phyloP scores from a whole-genome alignment of 768 basidiomycete genomes.

The Trametes coccinea region DNA sequence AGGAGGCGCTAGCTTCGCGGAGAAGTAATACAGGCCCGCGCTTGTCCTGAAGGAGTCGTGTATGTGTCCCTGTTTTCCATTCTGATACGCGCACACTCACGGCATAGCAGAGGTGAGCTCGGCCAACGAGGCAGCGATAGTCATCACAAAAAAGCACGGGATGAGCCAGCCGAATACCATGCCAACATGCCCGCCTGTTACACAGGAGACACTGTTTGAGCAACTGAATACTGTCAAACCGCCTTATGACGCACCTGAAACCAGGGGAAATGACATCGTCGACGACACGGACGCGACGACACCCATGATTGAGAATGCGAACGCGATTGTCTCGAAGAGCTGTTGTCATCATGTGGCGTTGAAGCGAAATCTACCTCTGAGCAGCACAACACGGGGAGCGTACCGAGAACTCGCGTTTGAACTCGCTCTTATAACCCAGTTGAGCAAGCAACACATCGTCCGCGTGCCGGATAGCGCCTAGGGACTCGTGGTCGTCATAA shows the following conservation, averaged over 20 bases:
- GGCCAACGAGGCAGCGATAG: conserved; percentile 70
- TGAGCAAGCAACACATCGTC: conserved; percentile 62
- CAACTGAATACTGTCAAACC: neutral
- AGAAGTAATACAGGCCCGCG: conserved; percentile 78
- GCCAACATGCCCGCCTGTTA: conserved; percentile 69
- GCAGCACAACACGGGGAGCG: neutral
- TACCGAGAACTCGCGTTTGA: conserved; percentile 74
- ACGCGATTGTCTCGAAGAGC: conserved; percentile 63
- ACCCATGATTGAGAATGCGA: conserved; percentile 73
- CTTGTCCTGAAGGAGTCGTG: conserved; percentile 52
- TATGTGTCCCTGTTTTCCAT: neutral
- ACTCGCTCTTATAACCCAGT: conserved; percentile 72
- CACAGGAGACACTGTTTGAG: neutral
- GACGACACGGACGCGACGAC: conserved; percentile 70
- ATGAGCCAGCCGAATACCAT: conserved; percentile 80
- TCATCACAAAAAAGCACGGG: conserved; percentile 66
- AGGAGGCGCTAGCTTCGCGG: conserved; percentile 68
- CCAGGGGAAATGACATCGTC: conserved; percentile 62
- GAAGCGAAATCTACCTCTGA: neutral
- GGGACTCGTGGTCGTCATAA: conserved; percentile 9
- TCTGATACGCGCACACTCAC: conserved; percentile 41
- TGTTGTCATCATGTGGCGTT: conserved; percentile 22
- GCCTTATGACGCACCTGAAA: conserved; percentile 46
- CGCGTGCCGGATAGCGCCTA: conserved; percentile 36
- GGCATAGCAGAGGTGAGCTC: conserved; percentile 76